Evolutionary conservation across 1,139 yeast species (phyloP), one percentile per base, ranked within the genome.

Genomic region (Yamadazyma trypodendri): DNA sequence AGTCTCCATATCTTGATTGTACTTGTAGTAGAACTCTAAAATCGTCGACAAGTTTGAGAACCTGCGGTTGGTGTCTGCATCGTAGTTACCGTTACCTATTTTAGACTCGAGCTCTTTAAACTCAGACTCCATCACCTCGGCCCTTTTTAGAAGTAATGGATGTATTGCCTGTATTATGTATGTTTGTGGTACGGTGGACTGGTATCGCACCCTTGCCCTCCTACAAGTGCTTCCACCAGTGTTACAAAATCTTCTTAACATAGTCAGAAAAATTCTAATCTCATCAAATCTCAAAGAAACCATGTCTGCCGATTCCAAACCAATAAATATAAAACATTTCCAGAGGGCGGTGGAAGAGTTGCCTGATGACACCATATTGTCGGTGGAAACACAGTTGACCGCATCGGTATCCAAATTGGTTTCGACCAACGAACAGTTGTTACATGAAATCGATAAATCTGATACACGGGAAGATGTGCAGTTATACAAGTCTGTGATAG

Each of bases 71-170:
- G 74, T 66, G 8, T 72, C 79, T 12, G 73, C 69, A 46, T 78
- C 79, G 54, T 81, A 84, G 12, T 58, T 56, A 0, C 70, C 68
- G 9, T 75, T 58, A n/a, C 65, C 51, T 43, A 84, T 63, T 40
- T 68, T 63, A 7, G 61, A 51, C 36, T 81, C 81, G 1, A 87
- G 59, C 1, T 50, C 56, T 8, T 56, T 50, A 40, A 79, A 71
- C 50, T 87, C 90, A 2, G 51, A 41, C 14, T 65, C 56, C 56
- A 85, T 65, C 6, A 59, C 47, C 32, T 73, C 72, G 0, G 94
- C 94, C 52, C 87, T 69, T 49, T 77, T 63, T 29, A 81, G 47
- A n/a, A 87, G 62, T 4, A 80, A 61, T 0, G 90, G 88, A 48
- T 80, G 85, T 11, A 83, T 57, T 16, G 36, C 37, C 4, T 62